Conservation (phyloP, 805 yeast genomes). For the Cyberlindnera americana region DNA sequence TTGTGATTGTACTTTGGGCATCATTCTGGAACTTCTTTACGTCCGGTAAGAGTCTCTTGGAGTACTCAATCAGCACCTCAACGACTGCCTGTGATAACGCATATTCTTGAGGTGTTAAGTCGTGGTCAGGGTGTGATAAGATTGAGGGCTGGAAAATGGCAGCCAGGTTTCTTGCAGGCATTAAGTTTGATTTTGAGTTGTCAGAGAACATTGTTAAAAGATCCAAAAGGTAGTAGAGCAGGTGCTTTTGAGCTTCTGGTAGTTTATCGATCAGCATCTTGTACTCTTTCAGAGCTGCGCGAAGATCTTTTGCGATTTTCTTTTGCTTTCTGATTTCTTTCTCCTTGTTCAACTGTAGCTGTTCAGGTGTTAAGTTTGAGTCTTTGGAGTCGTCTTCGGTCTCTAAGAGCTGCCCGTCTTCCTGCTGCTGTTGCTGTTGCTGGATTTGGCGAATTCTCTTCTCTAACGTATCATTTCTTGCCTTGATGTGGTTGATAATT, state of each 20-base stretch:
- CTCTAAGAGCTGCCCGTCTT: slow-evolving; percentile 5
- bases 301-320: slow-evolving; percentile 59
- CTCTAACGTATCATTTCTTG: slow-evolving; percentile 43
- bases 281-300: slow-evolving; percentile 67
- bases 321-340: slow-evolving; percentile 41
- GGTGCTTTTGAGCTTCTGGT: slow-evolving; percentile 76
- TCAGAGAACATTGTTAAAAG: slow-evolving; percentile 80
- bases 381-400: slow-evolving; percentile 16
- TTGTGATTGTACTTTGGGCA: slow-evolving; percentile 8
- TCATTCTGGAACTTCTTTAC: slow-evolving; percentile 30
- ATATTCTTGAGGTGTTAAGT: slow-evolving; percentile 88
- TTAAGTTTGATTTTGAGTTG: slow-evolving; percentile 71
- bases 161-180: slow-evolving; percentile 91
- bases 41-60: slow-evolving; percentile 69
- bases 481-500: slow-evolving; percentile 61
- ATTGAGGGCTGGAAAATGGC: slow-evolving; percentile 98
- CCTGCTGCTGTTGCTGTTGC: slow-evolving; percentile 19
- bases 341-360: slow-evolving; percentile 29
- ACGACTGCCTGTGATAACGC: slow-evolving; percentile 82
- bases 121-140: slow-evolving; percentile 87
- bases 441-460: slow-evolving; percentile 34
- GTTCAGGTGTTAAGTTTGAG: slow-evolving; percentile 20
- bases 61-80: slow-evolving; percentile 84
- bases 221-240: slow-evolving; percentile 83
- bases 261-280: slow-evolving; percentile 62